phyloP scores from a whole-genome alignment of 2,329 filamentous ascomycete genomes.

The Leptographium flavum region DNA sequence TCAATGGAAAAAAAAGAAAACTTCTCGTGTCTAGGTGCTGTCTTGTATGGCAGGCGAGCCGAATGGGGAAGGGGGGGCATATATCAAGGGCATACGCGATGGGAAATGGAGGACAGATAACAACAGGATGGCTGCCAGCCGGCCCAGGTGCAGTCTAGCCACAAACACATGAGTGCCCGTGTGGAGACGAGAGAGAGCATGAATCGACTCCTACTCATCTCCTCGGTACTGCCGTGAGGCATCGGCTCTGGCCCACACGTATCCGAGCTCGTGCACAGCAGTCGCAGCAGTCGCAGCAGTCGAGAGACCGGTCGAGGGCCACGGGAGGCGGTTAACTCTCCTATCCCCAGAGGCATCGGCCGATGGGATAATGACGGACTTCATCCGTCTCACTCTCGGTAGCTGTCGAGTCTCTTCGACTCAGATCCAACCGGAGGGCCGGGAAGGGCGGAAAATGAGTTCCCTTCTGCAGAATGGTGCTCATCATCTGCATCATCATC shows the following conservation, averaged over 20 bases:
- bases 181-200: no score
- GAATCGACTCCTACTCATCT: no score
- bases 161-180: no score
- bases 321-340: no score
- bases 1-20: not conserved
- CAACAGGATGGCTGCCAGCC: not conserved
- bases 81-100: not conserved
- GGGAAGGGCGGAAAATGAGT: constrained; percentile 30
- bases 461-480: no score
- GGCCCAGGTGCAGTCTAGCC: no score
- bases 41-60: not conserved
- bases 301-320: not conserved
- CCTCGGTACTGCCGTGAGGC: no score
- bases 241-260: no score
- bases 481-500: constrained; percentile 10
- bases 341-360: not conserved
- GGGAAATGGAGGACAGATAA: not conserved
- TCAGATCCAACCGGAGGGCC: constrained; percentile 24
- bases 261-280: not conserved
- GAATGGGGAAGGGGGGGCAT: not conserved
- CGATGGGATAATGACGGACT: not conserved
- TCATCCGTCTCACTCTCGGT: no score
- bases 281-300: not conserved
- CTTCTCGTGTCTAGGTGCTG: constrained; percentile 1
- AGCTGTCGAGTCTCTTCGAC: constrained; percentile 12